Base-by-base conservation (phyloP, 164 flowering plant species). In the Kalanchoe fedtschenkoi region DNA sequence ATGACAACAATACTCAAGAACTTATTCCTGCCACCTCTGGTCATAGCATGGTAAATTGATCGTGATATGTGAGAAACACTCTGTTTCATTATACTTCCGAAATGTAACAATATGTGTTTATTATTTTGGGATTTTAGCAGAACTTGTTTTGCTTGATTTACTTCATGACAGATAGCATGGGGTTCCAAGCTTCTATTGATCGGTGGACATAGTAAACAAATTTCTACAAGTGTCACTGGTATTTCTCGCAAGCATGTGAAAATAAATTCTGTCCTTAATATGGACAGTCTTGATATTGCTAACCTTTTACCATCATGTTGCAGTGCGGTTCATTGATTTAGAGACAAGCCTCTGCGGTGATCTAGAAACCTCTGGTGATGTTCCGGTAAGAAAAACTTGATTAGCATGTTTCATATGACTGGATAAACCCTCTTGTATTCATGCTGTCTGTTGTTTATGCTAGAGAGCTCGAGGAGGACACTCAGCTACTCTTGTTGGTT, bases 381-480 rank as follows among this genome's bases (percentile, higher is more conserved):
- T 75, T 77, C 99, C 97, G 80, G 99, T 90, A 84, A 72, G 42
- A 32, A 19, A 35, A 58, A 19, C 8, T 10, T 58, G 39, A 37
- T 58, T 58, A 21, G 16, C 28, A n/a, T 24, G 6, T 58, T 32
- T 1, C 3, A 58, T 17, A 22, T 58, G 6, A 24, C 28, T 33
- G 9, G 17, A 0, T 34, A 34, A 34, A 5, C 15, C n/a, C 1
- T 58, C 26, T 58, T 17, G 38, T 21, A 32, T 58, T 32, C 4
- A 8, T 34, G 5, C 19, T 34, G 3, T 58, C 19, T 55, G 2
- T 15, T 24, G 33, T 39, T 57, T 56, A 30, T 64, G 35, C 29
- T 82, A 93, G 99, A 75, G 73, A 64, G 85, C 95, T 72, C 95
- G 99, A 62, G 85, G 77, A 61, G 99, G 97, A 33, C 96, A 90